Evolutionary conservation across 768 basidiomycete species (phyloP), one percentile per base, ranked within the genome.

Genomic region (Boletellus sp.): DNA sequence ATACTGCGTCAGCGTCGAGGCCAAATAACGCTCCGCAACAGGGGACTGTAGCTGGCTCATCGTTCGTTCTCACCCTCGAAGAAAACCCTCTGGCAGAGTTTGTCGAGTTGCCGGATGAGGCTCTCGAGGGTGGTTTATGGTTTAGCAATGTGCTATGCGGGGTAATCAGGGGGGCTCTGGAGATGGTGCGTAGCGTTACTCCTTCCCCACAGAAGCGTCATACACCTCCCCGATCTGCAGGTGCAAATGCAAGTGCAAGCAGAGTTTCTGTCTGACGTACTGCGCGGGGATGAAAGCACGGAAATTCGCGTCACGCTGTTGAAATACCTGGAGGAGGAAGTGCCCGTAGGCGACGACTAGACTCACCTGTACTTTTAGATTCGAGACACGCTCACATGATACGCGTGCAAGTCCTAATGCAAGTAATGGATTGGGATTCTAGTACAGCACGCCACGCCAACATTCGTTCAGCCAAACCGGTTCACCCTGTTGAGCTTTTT

Each of bases 21-120:
- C 75, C 80, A 4, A 71, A 60, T 48, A 73, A 73, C 50, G 35
- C 52, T 23, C 59, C 72, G 57, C 69, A 74, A 36, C 77, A 77
- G 52, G 65, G 74, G 12, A 68, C 66, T 17, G 59, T 72, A 2
- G 52, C 65, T 20, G 82, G 80, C 24, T 74, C 85, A 6, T 79
- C 77, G 7, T 99, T 98, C 68, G 83, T 81, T 7, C 74, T 99
- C 43, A 87, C 85, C 1, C 71, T 99, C 7, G 96, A 98, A 48
- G 96, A 99, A 65, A 99, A 99, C 64, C 96, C 96, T 0, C 67
- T 99, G 51, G 84, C 94, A 8, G 96, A 99, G 61, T 97, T 99
- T 69, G 95, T 95, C 20, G 96, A 98, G 64, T 76, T 99, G 19
- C 95, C 96, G 0, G 89, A 94, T 45, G 94, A 96, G 57, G 93